These are phyloP conservation scores for Aspergillus homomorphus DNA, from an alignment of 495 filamentous ascomycete genomes.

Conservation along the genomic window DNA sequence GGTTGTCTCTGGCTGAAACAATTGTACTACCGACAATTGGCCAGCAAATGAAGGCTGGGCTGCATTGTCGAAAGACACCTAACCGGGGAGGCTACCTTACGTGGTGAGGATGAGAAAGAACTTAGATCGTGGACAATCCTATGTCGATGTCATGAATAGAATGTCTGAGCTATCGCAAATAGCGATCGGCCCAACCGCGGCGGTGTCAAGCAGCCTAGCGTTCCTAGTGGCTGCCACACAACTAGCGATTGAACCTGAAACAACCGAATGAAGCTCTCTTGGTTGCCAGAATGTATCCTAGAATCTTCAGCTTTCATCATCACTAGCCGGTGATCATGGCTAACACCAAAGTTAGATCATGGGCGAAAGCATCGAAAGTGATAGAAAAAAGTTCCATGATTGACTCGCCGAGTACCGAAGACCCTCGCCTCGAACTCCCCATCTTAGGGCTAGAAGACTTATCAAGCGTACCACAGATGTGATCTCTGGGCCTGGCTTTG, in stretches of 20 bases:
- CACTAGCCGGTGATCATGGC: background rate
- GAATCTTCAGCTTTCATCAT: background rate
- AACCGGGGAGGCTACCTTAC: background rate
- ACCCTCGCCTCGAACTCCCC: background rate
- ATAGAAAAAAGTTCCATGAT: too few relatives aligned
- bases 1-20: background rate
- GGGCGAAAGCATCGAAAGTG: background rate
- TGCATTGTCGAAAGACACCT: background rate
- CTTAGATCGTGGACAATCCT: background rate
- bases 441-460: background rate
- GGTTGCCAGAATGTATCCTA: background rate
- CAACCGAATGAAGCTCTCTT: constrained; percentile 1
- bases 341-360: background rate
- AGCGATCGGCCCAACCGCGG: constrained; percentile 10
- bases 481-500: background rate
- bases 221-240: constrained; percentile 8
- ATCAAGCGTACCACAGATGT: constrained; percentile 1
- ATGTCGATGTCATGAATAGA: background rate
- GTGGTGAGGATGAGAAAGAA: background rate
- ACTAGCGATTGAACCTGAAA: constrained; percentile 10
- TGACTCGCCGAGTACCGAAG: too few relatives aligned
- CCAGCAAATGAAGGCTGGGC: background rate
- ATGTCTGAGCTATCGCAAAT: constrained; percentile 2
- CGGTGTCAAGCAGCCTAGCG: background rate
- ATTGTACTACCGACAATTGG: background rate